phyloP scores from a whole-genome alignment of 2,329 filamentous ascomycete species.

The Endoconidiophora laricicola region DNA sequence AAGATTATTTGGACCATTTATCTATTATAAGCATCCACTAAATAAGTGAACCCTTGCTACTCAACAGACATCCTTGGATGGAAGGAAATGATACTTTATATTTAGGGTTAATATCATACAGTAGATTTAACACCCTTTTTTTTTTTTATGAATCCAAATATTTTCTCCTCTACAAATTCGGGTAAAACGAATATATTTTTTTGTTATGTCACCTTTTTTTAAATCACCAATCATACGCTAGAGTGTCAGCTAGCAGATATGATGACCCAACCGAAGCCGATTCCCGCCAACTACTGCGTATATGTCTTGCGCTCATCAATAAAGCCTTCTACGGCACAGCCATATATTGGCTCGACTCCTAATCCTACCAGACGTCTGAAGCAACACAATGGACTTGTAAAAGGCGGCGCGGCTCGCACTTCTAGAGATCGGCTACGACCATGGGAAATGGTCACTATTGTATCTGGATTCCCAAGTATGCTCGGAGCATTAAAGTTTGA shows the following conservation, averaged over 20 bases:
- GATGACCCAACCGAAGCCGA: conserved; percentile 33
- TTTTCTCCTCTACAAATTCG: too few relatives aligned
- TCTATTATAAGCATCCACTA: too few relatives aligned
- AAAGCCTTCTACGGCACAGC: conserved; percentile 36
- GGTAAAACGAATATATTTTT: background rate
- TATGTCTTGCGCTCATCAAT: conserved; percentile 80
- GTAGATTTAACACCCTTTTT: too few relatives aligned
- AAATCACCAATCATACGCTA: background rate
- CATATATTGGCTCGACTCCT: conserved; percentile 87
- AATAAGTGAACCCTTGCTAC: too few relatives aligned
- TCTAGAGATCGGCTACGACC: conserved; percentile 51
- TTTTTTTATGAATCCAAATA: too few relatives aligned
- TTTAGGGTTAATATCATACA: too few relatives aligned
- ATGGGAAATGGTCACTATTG: conserved; percentile 79
- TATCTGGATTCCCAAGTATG: conserved; percentile 76
- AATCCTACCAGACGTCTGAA: conserved; percentile 68
- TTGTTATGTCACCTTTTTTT: background rate
- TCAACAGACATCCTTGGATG: too few relatives aligned
- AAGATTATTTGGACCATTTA: too few relatives aligned
- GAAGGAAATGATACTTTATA: too few relatives aligned
- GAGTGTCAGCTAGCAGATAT: conserved; percentile 17
- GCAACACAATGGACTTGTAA: conserved; percentile 77
- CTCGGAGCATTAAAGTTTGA: conserved; percentile 88
- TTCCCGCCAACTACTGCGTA: conserved; percentile 83
- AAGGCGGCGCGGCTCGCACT: conserved; percentile 69